Conservation (phyloP, 2,329 filamentous ascomycete genomes). For the Cytospora chrysosperma region DNA sequence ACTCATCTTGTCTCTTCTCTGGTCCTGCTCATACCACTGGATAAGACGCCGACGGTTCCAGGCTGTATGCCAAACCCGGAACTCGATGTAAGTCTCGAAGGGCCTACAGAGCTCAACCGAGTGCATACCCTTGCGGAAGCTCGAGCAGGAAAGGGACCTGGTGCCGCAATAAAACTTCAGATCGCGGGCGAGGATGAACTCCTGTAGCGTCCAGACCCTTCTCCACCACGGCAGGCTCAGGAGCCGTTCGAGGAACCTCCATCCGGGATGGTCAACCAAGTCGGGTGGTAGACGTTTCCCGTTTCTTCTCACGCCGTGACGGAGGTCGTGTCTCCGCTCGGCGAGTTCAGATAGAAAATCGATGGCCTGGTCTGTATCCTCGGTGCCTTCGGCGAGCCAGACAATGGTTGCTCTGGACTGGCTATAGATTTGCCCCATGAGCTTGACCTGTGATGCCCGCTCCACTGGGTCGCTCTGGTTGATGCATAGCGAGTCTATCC, state of each 20-base stretch:
- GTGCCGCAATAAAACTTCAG: slow-evolving; percentile 15
- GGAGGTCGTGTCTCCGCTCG: slow-evolving; percentile 5
- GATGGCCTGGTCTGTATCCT: slow-evolving; percentile 5
- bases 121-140: slow-evolving; percentile 10
- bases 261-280: slow-evolving; percentile 7
- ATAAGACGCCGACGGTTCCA: slow-evolving; percentile 17
- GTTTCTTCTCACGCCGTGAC: neutral
- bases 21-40: slow-evolving; percentile 11
- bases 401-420: slow-evolving; percentile 10
- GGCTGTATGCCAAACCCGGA: neutral
- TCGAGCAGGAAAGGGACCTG: neutral
- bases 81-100: neutral
- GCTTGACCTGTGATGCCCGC: slow-evolving; percentile 18
- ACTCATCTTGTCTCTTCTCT: slow-evolving; percentile 11
- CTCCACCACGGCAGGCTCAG: slow-evolving; percentile 13
- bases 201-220: slow-evolving; percentile 19
- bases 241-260: neutral
- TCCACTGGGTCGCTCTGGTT: slow-evolving; percentile 10
- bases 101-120: slow-evolving; percentile 11
- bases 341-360: slow-evolving; percentile 3
- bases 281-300: slow-evolving; percentile 5
- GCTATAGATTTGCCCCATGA: slow-evolving; percentile 16
- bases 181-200: slow-evolving; percentile 9
- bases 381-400: slow-evolving; percentile 10
- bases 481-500: slow-evolving; percentile 22